A percentile compares a stretch with the other conserved stretches of the same genome.
Evolutionary conservation across 305 asterid genomes (phyloP).

Genomic region (Andrographis paniculata): DNA sequence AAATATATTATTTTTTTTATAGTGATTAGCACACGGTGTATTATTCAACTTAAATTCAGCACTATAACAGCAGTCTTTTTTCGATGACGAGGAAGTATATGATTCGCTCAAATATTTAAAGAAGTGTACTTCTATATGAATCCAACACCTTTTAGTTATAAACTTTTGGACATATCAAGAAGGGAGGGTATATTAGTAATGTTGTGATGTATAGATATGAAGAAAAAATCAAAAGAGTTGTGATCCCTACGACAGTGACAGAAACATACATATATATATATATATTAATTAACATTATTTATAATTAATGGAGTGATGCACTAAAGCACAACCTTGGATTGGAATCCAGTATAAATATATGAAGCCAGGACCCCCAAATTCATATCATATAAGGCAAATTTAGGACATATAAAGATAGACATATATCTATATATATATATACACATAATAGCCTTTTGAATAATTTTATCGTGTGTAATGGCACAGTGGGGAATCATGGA

Average conservation of each 20-base stretch:
- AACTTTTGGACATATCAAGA: too few species aligned
- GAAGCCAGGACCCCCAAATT: slow-evolving; percentile 23
- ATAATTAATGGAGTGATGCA: slow-evolving; percentile 23
- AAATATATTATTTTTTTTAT: too few species aligned
- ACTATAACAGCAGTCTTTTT: too few species aligned
- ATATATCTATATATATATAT: slow-evolving; percentile 4
- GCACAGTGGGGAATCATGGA: slow-evolving; percentile 37
- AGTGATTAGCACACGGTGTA: too few species aligned
- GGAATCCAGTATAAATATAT: slow-evolving; percentile 41
- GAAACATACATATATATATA: too few species aligned
- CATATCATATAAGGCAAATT: slow-evolving; percentile 35
- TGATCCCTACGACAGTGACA: slow-evolving; percentile 26
- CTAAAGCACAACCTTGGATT: background rate
- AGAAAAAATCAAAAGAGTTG: background rate
- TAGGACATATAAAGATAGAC: slow-evolving; percentile 5
- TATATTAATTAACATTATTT: too few species aligned
- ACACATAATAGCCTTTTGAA: background rate
- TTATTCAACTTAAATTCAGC: too few species aligned
- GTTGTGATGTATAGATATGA: background rate
- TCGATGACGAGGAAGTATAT: too few species aligned
- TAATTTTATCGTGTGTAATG: slow-evolving; percentile 35
- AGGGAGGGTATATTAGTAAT: background rate
- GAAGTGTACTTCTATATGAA: too few species aligned
- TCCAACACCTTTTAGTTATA: too few species aligned
- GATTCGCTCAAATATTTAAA: too few species aligned